Conservation (phyloP, 495 filamentous ascomycete species). For the Jackrogersella minutella region DNA sequence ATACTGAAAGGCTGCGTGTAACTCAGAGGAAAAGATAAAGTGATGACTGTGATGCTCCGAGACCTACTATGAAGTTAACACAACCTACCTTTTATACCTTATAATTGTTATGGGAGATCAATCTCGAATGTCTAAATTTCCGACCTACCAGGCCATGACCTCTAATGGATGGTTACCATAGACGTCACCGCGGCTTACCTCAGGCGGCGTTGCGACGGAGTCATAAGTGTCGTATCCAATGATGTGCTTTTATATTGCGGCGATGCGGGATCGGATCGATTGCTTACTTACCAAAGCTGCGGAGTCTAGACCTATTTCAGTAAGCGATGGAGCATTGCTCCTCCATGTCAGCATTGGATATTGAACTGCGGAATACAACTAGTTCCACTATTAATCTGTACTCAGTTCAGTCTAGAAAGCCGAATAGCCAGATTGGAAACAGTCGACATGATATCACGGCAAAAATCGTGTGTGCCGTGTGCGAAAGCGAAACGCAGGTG, state of each 20-base stretch:
- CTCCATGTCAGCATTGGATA: slow-evolving; percentile 1
- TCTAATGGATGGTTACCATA: background rate
- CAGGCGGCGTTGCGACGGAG: background rate
- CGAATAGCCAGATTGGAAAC: background rate
- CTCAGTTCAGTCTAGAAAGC: background rate
- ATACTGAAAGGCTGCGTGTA: background rate
- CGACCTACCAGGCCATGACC: too few species aligned
- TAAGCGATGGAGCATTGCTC: background rate
- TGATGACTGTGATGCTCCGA: background rate
- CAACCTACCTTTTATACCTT: background rate
- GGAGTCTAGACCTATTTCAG: slow-evolving; percentile 7
- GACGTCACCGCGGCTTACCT: background rate
- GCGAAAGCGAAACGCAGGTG: slow-evolving; percentile 10
- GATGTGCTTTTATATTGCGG: background rate
- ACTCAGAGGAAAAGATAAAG: background rate
- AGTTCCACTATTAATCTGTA: background rate
- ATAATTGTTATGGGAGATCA: too few species aligned
- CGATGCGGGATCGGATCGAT: background rate
- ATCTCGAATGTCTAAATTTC: too few species aligned
- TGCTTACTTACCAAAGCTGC: background rate
- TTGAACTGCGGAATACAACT: background rate
- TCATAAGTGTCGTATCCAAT: background rate
- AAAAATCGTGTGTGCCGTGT: slow-evolving; percentile 8
- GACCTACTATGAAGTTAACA: background rate
- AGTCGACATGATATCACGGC: background rate